phyloP scores from a whole-genome alignment of 2,329 filamentous ascomycete species.

The Fusarium redolens region DNA sequence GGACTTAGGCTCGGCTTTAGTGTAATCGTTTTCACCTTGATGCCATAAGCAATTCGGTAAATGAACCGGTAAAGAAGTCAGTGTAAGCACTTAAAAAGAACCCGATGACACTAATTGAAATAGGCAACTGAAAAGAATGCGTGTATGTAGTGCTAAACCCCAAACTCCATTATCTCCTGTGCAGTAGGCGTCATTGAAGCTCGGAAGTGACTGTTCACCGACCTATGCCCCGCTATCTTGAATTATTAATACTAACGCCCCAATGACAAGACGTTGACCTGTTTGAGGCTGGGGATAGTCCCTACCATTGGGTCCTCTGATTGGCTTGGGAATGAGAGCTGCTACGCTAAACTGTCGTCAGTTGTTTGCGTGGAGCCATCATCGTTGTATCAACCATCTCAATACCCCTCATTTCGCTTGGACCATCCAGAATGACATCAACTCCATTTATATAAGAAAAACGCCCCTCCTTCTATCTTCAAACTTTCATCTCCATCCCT shows the following conservation, averaged over 20 bases:
- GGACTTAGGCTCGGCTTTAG: conserved; percentile 29
- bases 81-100: conserved; percentile 5
- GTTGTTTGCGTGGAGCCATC: conserved; percentile 23
- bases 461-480: background rate
- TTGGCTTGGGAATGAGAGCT: background rate
- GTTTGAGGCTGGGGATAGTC: background rate
- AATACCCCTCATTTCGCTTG: conserved; percentile 27
- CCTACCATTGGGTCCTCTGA: background rate
- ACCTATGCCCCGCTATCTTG: conserved; percentile 10
- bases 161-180: background rate
- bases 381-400: conserved; percentile 3
- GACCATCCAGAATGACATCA: conserved; percentile 23
- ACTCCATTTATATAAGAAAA: conserved; percentile 9
- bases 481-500: background rate
- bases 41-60: background rate
- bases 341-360: conserved; percentile 26
- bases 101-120: background rate
- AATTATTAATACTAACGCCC: conserved; percentile 24
- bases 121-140: background rate
- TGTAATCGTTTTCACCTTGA: background rate
- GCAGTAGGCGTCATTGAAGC: conserved; percentile 22
- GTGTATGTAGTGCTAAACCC: background rate
- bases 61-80: background rate
- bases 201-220: background rate
- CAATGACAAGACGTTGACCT: background rate